Evolutionary conservation across 805 yeast genomes (phyloP).

Genomic region (Saccharomyces kudriavzevii): DNA sequence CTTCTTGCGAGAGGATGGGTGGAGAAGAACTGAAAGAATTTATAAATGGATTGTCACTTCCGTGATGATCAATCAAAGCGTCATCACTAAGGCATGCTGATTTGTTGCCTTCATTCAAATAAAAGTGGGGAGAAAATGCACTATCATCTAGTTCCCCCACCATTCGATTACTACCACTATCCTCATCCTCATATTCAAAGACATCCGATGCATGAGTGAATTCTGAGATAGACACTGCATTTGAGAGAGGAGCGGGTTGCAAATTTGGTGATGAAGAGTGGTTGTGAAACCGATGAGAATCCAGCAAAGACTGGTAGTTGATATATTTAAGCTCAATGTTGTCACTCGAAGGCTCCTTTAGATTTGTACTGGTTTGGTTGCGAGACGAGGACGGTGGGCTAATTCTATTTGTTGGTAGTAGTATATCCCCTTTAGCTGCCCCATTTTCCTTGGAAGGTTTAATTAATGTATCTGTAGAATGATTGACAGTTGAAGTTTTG

Average conservation of each 20-base stretch:
- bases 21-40: slow-evolving; percentile 5
- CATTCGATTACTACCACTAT: not conserved
- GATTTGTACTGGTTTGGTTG: not conserved
- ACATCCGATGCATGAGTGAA: not conserved
- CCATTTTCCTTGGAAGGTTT: not conserved
- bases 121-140: not conserved
- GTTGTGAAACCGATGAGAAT: slow-evolving; percentile 23
- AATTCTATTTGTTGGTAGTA: not conserved
- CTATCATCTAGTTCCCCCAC: not conserved
- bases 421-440: not conserved
- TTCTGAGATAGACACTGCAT: slow-evolving; percentile 5
- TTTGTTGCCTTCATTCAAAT: not conserved
- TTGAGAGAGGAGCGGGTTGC: not conserved
- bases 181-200: not conserved
- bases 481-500: slow-evolving; percentile 4
- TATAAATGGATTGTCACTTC: not conserved
- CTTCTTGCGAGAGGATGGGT: slow-evolving; percentile 7
- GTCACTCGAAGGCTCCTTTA: not conserved
- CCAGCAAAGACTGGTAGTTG: slow-evolving; percentile 22
- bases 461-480: slow-evolving; percentile 13
- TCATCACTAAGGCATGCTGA: not conserved
- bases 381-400: not conserved
- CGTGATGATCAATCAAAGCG: not conserved
- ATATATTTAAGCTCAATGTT: slow-evolving; percentile 8
- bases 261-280: slow-evolving; percentile 5